Base-by-base conservation (phyloP, 257 asterid species). In the Cinchona pubescens region DNA sequence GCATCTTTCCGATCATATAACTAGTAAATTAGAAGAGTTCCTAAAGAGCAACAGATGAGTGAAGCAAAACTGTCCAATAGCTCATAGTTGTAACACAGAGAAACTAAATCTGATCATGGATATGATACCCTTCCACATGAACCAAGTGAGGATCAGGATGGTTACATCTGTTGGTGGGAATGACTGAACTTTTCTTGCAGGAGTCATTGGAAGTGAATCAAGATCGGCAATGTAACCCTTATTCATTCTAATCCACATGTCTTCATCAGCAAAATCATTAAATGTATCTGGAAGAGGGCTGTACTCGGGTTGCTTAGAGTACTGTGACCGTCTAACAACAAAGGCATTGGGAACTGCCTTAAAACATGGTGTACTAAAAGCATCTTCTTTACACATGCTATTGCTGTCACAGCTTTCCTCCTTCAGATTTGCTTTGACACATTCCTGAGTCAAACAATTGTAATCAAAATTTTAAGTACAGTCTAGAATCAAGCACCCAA, bases 161-260 rank as follows among this genome's bases (percentile, higher is more conserved):
- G 66, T 79, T 81, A 86, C 95, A 87, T 88, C 92, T 81, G 79
- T 68, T 63, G 84, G 34, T 34, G 92, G 90, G 81, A 85, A 86
- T 78, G 97, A 87, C 72, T 86, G 95, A 76, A 85, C 85, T 84
- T 86, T 92, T 82, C 94, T 76, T 45, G 91, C 87, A 62, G 99
- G 95, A 83, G 98, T 89, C 79, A 80, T 84, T 68, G 79, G 92
- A 80, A 92, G 88, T 67, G 86, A 83, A 86, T 95, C 97, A 70
- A 95, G 97, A 83, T 95, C 97, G 76, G 92, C 91, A 76, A 85
- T 78, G 76, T 78, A 95, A 69, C 99, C 99, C 82, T 89, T 92
- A 74, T 95, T 95, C 97, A 95, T 88, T 83, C 84, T 87, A 83
- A 85, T 85, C 99, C 99, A 95, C 15, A 94, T 82, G 71, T 91